Percentiles rank a stretch among this genome's conserved stretches.
phyloP scores from a whole-genome alignment of 179 eudicot species.

The Sideroxylon spinosum region DNA sequence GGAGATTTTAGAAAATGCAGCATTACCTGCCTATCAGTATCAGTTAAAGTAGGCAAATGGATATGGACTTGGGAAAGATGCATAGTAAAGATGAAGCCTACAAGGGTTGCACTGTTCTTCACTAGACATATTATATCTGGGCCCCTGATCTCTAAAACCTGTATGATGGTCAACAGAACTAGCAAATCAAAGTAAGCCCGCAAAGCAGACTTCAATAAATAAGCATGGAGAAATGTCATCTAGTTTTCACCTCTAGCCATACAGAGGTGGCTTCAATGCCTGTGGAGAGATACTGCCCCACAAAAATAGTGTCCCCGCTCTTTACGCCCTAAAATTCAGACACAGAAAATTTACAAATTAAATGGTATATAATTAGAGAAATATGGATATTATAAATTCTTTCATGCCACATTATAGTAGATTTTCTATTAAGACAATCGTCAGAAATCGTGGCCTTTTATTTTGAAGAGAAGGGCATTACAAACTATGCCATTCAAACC shows the following conservation, averaged over 20 bases:
- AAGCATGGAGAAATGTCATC: not conserved
- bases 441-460: not conserved
- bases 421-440: not conserved
- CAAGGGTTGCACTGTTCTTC: slow-evolving; percentile 52
- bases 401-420: not conserved
- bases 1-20: not conserved
- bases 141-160: slow-evolving; percentile 56
- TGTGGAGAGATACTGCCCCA: slow-evolving; percentile 61
- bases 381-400: not conserved
- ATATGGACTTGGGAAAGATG: slow-evolving; percentile 55
- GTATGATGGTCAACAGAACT: not conserved
- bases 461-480: not conserved
- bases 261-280: slow-evolving; percentile 65
- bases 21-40: slow-evolving; percentile 48
- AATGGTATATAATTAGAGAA: not conserved
- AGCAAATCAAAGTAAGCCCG: slow-evolving; percentile 1
- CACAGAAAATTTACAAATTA: not conserved
- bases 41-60: slow-evolving; percentile 53
- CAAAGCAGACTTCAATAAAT: not conserved
- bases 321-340: slow-evolving; percentile 37
- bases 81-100: slow-evolving; percentile 45
- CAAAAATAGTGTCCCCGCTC: slow-evolving; percentile 50
- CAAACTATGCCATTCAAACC: not conserved
- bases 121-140: slow-evolving; percentile 49
- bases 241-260: slow-evolving; percentile 56